Evolutionary conservation across 1,139 yeast species (phyloP), one percentile per base, ranked within the genome.

Genomic region (Suhomyces bokatorum): DNA sequence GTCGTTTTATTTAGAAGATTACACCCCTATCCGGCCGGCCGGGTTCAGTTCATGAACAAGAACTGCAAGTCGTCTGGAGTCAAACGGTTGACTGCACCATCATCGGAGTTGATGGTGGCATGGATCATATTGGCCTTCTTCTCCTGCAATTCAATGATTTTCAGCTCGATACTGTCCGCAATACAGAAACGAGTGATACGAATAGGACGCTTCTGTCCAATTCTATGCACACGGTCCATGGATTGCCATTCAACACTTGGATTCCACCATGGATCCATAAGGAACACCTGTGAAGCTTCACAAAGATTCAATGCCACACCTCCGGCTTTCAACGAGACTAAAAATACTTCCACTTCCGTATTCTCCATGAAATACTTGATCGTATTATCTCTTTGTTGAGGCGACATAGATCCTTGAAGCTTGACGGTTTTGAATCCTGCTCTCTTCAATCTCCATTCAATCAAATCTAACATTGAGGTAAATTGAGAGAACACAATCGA

Each of bases 221-320:
- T 93, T 69, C 99, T 82, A 67, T 93, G 99, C 17, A 93, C 97
- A 67, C 99, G 82, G 65, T 95, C 99, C 70, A 96, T 96, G 39
- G 96, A 87, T 64, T 93, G 99, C 91, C 97, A 93, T 65, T 93
- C 98, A 4, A 90, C 95, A 56, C 96, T 86, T 1, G 98, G 98
- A 60, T 93, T 93, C 98, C 98, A 93, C 98, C 99, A 93, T 24
- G 98, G 98, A 58, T 93, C 99, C 74, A 93, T 75, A 40, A 93
- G 75, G 55, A 93, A 93, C 33, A 93, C 98, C 56, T 91, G 97
- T 1, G 96, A 89, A 0, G 99, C 99, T 61, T 95, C 99, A 58
- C 97, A 91, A 55, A 93, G 74, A 62, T 93, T 93, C 54, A 93
- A 75, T 0, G 99, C 99, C 31, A 93, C 99, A 66, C 99, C 99